These are phyloP conservation scores for Paecilomyces formosus DNA, from an alignment of 2,329 filamentous ascomycete genomes.

Conservation along the genomic window DNA sequence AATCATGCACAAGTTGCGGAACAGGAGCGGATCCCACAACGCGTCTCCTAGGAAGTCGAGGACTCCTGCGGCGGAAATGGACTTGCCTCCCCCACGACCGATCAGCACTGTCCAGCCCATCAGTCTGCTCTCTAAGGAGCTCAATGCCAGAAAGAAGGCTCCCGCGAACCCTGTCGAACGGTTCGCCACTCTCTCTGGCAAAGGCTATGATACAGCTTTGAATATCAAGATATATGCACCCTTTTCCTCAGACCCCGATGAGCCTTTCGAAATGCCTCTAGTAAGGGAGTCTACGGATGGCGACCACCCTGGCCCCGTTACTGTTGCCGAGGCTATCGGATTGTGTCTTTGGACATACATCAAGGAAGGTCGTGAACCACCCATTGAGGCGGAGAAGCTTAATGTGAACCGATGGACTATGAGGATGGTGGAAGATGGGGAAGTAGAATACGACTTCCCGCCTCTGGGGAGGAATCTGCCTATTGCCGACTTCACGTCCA, in stretches of 20 bases:
- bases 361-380: conserved; percentile 50
- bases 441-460: conserved; percentile 61
- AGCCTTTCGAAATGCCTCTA: conserved; percentile 53
- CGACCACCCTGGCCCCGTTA: conserved; percentile 40
- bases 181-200: conserved; percentile 54
- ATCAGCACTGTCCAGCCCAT: conserved; percentile 52
- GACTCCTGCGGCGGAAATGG: conserved; percentile 42
- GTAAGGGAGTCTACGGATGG: conserved; percentile 49
- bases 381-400: conserved; percentile 44
- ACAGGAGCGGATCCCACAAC: conserved; percentile 22
- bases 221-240: conserved; percentile 59
- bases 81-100: conserved; percentile 53
- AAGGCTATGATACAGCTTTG: conserved; percentile 52
- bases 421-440: conserved; percentile 61
- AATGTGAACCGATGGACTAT: conserved; percentile 59
- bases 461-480: conserved; percentile 50
- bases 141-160: conserved; percentile 50
- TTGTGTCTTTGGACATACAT: conserved; percentile 55
- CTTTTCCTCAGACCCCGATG: conserved; percentile 49
- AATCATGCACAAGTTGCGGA: conserved; percentile 33
- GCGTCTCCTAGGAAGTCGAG: conserved; percentile 47
- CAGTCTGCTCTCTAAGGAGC: conserved; percentile 51
- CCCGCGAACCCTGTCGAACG: conserved; percentile 55
- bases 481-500: conserved; percentile 58
- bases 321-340: conserved; percentile 57